Percentiles rank a stretch among this genome's conserved stretches.
phyloP scores from a whole-genome alignment of 2,329 filamentous ascomycete genomes.

The Diaporthe humulicola region DNA sequence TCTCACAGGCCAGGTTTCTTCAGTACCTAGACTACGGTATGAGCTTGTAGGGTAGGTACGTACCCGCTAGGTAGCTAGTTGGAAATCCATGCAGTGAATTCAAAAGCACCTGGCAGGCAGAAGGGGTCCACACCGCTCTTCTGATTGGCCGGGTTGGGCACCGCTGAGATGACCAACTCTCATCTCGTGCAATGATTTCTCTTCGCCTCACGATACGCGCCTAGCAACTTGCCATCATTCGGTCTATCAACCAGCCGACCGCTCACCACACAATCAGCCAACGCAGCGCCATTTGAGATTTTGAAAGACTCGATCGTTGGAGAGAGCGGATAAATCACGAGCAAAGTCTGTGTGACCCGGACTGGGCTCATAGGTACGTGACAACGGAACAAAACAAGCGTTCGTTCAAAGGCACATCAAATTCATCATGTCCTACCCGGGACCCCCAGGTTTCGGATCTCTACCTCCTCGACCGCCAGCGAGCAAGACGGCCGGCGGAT shows the following conservation, averaged over 20 bases:
- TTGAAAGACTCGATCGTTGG: background rate
- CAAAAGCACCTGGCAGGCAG: background rate
- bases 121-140: background rate
- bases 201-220: constrained; percentile 1
- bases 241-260: background rate
- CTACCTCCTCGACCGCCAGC: constrained; percentile 84
- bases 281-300: background rate
- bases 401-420: constrained; percentile 53
- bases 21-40: background rate
- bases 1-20: constrained; percentile 5
- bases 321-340: constrained; percentile 6
- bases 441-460: constrained; percentile 83
- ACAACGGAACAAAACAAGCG: constrained; percentile 47
- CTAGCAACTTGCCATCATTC: background rate
- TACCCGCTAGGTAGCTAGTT: background rate
- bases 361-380: constrained; percentile 67
- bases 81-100: background rate
- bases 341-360: constrained; percentile 41
- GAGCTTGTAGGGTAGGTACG: background rate
- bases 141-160: background rate
- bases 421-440: constrained; percentile 89
- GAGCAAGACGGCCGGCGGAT: constrained; percentile 58
- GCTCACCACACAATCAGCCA: background rate
- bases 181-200: background rate
- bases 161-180: constrained; percentile 2